These are phyloP conservation scores for Boletus edulis DNA, from an alignment of 768 basidiomycete genomes.

Conservation along the genomic window DNA sequence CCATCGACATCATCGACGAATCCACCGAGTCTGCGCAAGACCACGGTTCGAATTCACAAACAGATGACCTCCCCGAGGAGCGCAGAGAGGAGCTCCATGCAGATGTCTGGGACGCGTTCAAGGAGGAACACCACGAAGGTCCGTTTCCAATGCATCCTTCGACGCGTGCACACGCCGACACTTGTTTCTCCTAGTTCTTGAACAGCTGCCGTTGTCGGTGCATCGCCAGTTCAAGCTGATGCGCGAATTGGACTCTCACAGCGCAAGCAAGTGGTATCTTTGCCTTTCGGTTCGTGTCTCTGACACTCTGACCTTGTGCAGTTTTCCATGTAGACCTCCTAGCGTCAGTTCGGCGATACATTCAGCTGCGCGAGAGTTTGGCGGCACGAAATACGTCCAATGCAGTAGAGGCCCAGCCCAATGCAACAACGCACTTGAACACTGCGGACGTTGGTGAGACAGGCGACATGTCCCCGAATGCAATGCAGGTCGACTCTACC, in stretches of 20 bases:
- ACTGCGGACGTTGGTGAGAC: not conserved
- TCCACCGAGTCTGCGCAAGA: conserved; percentile 8
- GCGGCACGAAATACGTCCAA: conserved; percentile 10
- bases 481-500: conserved; percentile 8
- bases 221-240: conserved; percentile 70
- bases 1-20: conserved; percentile 14
- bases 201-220: conserved; percentile 74
- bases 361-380: conserved; percentile 34
- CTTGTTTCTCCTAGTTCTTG: conserved; percentile 49
- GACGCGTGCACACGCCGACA: not conserved
- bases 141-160: conserved; percentile 8
- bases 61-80: conserved; percentile 19
- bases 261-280: conserved; percentile 39
- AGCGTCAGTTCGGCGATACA: conserved; percentile 48
- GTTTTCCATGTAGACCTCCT: conserved; percentile 41
- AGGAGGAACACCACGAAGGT: conserved; percentile 83
- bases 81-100: conserved; percentile 46
- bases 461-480: not conserved
- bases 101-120: conserved; percentile 70
- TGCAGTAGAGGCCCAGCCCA: not conserved
- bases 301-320: conserved; percentile 20
- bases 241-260: conserved; percentile 69
- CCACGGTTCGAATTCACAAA: not conserved
- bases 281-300: not conserved
- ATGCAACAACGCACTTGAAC: not conserved